Base-by-base conservation (phyloP, 2,329 filamentous ascomycete genomes). In the Ceratocystis destructans region DNA sequence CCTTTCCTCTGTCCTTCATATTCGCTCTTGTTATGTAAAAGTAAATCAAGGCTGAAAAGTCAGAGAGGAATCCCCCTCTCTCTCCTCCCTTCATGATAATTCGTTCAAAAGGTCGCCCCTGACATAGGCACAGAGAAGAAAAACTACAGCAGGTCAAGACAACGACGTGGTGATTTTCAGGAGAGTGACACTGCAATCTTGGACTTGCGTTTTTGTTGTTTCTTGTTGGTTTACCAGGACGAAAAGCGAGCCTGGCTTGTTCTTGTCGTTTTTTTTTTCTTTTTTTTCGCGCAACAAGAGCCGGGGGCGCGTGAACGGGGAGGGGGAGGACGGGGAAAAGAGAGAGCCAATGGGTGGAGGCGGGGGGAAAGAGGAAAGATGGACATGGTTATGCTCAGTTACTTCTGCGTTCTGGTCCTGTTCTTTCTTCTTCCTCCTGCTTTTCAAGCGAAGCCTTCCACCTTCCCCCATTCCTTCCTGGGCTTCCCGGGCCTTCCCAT, bases 181-280 rank as follows among this genome's bases (percentile, higher is more conserved):
- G 53, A 57, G 53, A 57, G n/a, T 31, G 28, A 31, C 53, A 57
- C 53, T 57, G 53, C 53, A 57, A 57, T 57, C 31, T 57, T 57
- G 53, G 6, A 31, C 8, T 57, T 57, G n/a, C 22, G 22, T 33
- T 31, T 33, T 22, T 57, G 10, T 33, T 57, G 8, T 57, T 57
- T 57, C 53, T 57, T 57, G 37, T 41, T 12, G 10, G 37, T 57
- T 57, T 57, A 15, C 22, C 7, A 4, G 50, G 12, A 55, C 5
- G 12, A 17, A 17, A 17, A n/a, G 22, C n/a, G 28, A 57, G 6
- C 37, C 37, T 41, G 37, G 37, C 37, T 41, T 41, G 37, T 12
- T 41, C 37, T 41, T 41, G 10, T 41, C 37, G 37, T 41, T 37
- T 10, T 37, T 37, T 3, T 37, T 8, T 37, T 37, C 12, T 37